Evolutionary conservation across 2,329 filamentous ascomycete species (phyloP), one percentile per base, ranked within the genome.

Genomic region (Dothideomycetes sp.): DNA sequence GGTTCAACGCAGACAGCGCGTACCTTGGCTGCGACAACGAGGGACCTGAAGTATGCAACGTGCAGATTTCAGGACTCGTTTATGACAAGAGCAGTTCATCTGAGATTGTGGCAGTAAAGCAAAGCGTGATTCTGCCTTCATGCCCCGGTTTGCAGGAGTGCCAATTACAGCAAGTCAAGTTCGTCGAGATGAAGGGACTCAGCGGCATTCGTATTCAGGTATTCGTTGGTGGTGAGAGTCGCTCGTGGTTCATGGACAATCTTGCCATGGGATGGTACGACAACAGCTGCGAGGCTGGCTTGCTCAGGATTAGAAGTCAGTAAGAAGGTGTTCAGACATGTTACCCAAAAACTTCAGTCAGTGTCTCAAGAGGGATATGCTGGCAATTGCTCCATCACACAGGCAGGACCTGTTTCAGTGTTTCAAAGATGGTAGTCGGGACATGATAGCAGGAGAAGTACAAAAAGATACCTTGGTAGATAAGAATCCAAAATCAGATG

Each of bases 291-390:
- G 59, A 56, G 24, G 69, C 70, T 38, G 70, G 80, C 71, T 52
- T 83, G 82, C 0, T 82, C 80, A 31, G 89, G 86, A 56, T 61
- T 85, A 44, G 82, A 82, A 35, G 82, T 82, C 6, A 85, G 80
- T 53, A 71, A 82, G 44, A 84, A 12, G 80, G 49, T 70, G 73
- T 19, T 69, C 82, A 37, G 79, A n/a, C n/a, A n/a, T n/a, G n/a
- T n/a, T n/a, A n/a, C n/a, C n/a, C n/a, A n/a, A n/a, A n/a, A n/a
- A n/a, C n/a, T n/a, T n/a, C n/a, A n/a, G n/a, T n/a, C n/a, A n/a
- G n/a, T n/a, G n/a, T n/a, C n/a, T n/a, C n/a, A n/a, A n/a, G n/a
- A n/a, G n/a, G n/a, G n/a, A n/a, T n/a, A n/a, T n/a, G n/a, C n/a
- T n/a, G n/a, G n/a, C n/a, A n/a, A n/a, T n/a, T n/a, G n/a, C n/a